Base-by-base conservation (phyloP, 1,284 basidiomycete species). In the Naganishia liquefaciens region DNA sequence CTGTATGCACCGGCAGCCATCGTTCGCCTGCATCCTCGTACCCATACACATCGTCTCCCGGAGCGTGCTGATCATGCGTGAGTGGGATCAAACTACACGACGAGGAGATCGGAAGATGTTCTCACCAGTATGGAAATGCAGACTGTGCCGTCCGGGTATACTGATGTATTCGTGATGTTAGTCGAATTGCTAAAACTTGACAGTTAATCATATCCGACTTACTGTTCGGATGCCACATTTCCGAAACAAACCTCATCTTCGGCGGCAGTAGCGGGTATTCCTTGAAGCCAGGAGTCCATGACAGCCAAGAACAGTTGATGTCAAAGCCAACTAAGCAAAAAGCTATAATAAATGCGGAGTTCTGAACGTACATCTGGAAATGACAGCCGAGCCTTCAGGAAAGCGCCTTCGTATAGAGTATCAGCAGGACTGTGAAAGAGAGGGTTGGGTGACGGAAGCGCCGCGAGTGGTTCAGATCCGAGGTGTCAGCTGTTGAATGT, bases 221-320 rank as follows among this genome's bases (percentile, higher is more conserved):
- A 95, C 94, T 91, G 79, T 97, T 99, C 15, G 96, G 95, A 80
- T 99, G 95, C 95, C 95, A 98, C 94, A 99, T 98, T 67, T 87
- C 87, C 5, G 93, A 93, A 69, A 90, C 84, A 77, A 99, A 99
- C 63, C 86, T 86, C 91, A 99, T 93, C 85, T 91, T 95, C 43
- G 95, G 95, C 21, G 95, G 95, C 43, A 88, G 82, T 60, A 97
- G 80, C 21, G 95, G 95, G 77, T 89, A 99, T 77, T 96, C 92
- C 74, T 77, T 66, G 7, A 21, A 33, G n/a, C n/a, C n/a, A n/a
- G n/a, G n/a, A n/a, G n/a, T n/a, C n/a, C n/a, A n/a, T n/a, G n/a
- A 21, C 5, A 3, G 43, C n/a, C 7, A 15, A 11, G 27, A n/a
- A n/a, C 42, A 23, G 25, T 9, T 37, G 46, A 47, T 47, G 46